Evolutionary conservation across 1,284 basidiomycete species (phyloP).

Genomic region (Porodaedalea pini): DNA sequence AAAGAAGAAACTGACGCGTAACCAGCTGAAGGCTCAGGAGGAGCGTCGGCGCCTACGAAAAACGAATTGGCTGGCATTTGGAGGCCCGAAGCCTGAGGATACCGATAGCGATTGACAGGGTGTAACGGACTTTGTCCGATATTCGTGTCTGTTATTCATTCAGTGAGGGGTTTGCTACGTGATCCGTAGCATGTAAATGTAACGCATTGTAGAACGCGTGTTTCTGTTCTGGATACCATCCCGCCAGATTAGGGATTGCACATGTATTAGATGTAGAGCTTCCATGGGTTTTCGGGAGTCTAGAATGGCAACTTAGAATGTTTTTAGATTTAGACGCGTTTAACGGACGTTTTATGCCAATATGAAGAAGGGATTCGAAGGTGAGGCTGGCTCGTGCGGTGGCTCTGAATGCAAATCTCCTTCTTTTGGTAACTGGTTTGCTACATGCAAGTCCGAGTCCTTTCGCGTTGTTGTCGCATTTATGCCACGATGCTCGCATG

Average conservation of each 20-base stretch:
- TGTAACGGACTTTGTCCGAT: not conserved
- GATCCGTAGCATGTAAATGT: not conserved
- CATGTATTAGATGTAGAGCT: not conserved
- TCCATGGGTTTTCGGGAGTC: not conserved
- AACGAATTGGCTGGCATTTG: slow-evolving; percentile 79
- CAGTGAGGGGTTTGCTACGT: slow-evolving; percentile 3
- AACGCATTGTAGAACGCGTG: not conserved
- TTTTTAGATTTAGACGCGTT: no score
- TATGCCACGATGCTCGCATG: not conserved
- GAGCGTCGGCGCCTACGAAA: slow-evolving; percentile 78
- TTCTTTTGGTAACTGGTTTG: slow-evolving; percentile 1
- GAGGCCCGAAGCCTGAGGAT: slow-evolving; percentile 77
- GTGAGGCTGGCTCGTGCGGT: not conserved
- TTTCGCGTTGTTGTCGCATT: slow-evolving; percentile 6
- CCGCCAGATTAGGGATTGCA: not conserved
- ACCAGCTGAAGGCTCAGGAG: slow-evolving; percentile 86
- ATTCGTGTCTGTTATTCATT: no score
- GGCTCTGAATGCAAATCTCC: slow-evolving; percentile 2
- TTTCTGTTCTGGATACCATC: no score
- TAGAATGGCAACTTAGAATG: not conserved
- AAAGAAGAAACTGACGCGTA: slow-evolving; percentile 91
- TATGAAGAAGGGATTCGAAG: not conserved
- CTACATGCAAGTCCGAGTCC: not conserved
- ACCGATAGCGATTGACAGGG: slow-evolving; percentile 57
- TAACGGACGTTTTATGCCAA: not conserved